Evolutionary conservation across 1,284 basidiomycete genomes (phyloP).

Genomic region (Puccinia polysora): DNA sequence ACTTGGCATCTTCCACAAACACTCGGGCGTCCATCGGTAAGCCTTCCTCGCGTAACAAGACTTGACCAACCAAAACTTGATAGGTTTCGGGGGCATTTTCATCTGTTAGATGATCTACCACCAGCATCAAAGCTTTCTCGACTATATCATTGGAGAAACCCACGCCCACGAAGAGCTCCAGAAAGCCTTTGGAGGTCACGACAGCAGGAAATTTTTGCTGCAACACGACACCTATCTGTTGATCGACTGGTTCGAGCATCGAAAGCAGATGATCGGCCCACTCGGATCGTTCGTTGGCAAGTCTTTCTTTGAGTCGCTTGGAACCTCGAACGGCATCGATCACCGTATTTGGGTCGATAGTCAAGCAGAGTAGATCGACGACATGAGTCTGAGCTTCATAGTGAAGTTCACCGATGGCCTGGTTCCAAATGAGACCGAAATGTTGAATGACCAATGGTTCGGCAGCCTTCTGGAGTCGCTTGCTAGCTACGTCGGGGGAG

Average conservation of each 20-base stretch:
- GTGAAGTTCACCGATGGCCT: slow-evolving; percentile 69
- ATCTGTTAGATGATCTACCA: slow-evolving; percentile 47
- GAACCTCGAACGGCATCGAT: slow-evolving; percentile 58
- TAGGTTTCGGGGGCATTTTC: slow-evolving; percentile 53
- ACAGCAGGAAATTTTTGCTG: slow-evolving; percentile 46
- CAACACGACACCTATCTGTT: slow-evolving; percentile 45
- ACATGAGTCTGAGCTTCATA: slow-evolving; percentile 65
- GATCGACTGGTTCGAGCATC: slow-evolving; percentile 52
- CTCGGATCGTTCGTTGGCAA: slow-evolving; percentile 48
- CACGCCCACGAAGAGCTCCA: slow-evolving; percentile 49
- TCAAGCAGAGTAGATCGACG: slow-evolving; percentile 65
- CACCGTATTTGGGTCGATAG: slow-evolving; percentile 63
- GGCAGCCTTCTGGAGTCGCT: slow-evolving; percentile 65
- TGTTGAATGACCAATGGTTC: slow-evolving; percentile 69
- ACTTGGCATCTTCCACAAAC: slow-evolving; percentile 65
- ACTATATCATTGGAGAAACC: slow-evolving; percentile 51
- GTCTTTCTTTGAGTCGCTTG: slow-evolving; percentile 44
- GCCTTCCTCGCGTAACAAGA: slow-evolving; percentile 50
- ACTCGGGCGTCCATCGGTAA: slow-evolving; percentile 48
- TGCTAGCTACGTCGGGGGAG: slow-evolving; percentile 68
- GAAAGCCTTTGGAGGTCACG: slow-evolving; percentile 46
- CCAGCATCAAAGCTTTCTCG: slow-evolving; percentile 48
- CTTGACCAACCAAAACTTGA: slow-evolving; percentile 48
- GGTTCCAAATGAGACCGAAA: slow-evolving; percentile 78
- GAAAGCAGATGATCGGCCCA: slow-evolving; percentile 52